These are phyloP conservation scores for Sporothrix humicola DNA, from an alignment of 2,329 filamentous ascomycete genomes.

Conservation along the genomic window DNA sequence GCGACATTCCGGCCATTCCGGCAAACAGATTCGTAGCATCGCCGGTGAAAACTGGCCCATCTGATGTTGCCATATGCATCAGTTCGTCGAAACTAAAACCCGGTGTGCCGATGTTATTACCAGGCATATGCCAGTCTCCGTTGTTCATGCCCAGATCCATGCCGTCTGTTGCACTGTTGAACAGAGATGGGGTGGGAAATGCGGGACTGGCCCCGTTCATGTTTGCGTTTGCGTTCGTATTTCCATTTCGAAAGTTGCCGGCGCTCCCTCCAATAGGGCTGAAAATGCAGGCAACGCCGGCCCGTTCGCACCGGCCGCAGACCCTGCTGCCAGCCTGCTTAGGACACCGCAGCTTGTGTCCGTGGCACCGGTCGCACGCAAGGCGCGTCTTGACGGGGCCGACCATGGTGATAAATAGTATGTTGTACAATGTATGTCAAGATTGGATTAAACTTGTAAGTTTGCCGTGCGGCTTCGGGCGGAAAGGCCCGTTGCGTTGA, in stretches of 20 bases:
- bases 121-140: not conserved
- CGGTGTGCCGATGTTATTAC: not conserved
- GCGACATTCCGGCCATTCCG: not conserved
- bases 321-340: slow-evolving; percentile 46
- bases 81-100: slow-evolving; percentile 13
- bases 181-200: slow-evolving; percentile 36
- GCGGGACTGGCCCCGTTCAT: not conserved
- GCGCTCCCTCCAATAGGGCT: slow-evolving; percentile 45
- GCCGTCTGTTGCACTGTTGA: not conserved
- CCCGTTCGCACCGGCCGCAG: slow-evolving; percentile 53
- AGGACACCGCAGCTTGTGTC: slow-evolving; percentile 55
- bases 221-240: not conserved
- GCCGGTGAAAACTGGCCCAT: not conserved
- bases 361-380: slow-evolving; percentile 54
- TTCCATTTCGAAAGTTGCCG: not conserved
- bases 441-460: not conserved
- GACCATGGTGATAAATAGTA: slow-evolving; percentile 31
- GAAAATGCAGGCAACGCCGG: slow-evolving; percentile 50
- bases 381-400: slow-evolving; percentile 42
- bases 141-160: not conserved
- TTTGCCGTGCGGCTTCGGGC: not conserved
- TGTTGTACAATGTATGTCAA: not conserved
- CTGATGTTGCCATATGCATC: not conserved
- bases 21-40: not conserved
- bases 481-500: slow-evolving; percentile 1